Percentiles rank a stretch among this genome's conserved stretches.
Conservation (phyloP, 495 filamentous ascomycete genomes). For the Penicillium manginii region DNA sequence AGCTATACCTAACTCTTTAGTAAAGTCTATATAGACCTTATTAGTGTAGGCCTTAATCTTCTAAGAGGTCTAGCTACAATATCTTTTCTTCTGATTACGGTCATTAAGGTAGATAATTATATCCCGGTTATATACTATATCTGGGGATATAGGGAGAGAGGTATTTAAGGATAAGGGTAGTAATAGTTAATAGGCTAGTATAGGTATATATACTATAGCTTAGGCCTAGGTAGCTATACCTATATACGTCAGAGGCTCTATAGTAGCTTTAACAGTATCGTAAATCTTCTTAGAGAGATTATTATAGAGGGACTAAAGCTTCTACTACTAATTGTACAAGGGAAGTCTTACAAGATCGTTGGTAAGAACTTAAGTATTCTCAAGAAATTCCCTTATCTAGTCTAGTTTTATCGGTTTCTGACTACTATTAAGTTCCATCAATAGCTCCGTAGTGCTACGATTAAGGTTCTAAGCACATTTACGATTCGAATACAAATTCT, state of each 20-base stretch:
- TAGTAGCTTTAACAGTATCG: neutral
- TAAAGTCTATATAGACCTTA: neutral
- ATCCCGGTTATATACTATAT: neutral
- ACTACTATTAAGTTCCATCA: neutral
- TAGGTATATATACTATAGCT: neutral
- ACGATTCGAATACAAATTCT: neutral
- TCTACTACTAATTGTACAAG: conserved; percentile 4
- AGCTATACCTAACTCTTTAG: neutral
- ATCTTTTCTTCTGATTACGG: neutral
- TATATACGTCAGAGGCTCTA: neutral
- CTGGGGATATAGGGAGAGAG: neutral
- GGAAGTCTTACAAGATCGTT: neutral
- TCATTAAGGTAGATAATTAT: neutral
- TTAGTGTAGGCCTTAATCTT: neutral
- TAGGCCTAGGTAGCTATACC: neutral
- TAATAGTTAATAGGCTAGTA: neutral
- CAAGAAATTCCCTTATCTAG: neutral
- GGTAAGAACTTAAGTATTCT: neutral
- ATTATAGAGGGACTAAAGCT: neutral
- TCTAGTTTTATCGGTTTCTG: neutral
- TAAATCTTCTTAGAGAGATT: neutral
- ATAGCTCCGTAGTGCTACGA: neutral
- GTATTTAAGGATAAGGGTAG: neutral
- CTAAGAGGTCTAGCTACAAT: neutral
- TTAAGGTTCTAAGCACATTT: neutral